Evolutionary conservation across 2,329 filamentous ascomycete genomes (phyloP), one percentile per base, ranked within the genome.

Genomic region (Fusarium citri): DNA sequence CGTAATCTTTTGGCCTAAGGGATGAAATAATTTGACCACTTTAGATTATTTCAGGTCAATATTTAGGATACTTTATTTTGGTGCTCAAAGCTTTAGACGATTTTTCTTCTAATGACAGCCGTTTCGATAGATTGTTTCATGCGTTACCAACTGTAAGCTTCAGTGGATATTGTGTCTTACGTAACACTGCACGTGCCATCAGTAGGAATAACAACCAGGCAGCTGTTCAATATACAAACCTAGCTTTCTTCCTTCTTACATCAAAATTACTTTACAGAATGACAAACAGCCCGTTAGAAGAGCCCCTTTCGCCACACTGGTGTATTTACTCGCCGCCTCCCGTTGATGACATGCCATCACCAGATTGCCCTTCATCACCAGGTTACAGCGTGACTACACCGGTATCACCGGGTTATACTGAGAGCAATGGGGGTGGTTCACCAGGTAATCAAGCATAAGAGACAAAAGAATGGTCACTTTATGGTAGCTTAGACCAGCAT

Each of bases 41-140:
- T 5, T n/a, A 1, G 9, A 6, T n/a, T 5, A 11, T n/a, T 10
- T n/a, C 11, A n/a, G 9, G n/a, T 2, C 0, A 37, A 37, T 2
- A 37, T 0, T n/a, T 37, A 11, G 34, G 18, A n/a, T 37, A 11
- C 2, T 6, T 37, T 37, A n/a, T 37, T n/a, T 2, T 11, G 18
- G 5, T 3, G 1, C 18, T 18, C 18, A 11, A 37, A 37, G 10
- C 18, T n/a, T 37, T n/a, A n/a, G 34, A 7, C 15, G 15, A 31
- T n/a, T n/a, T n/a, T n/a, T n/a, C n/a, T n/a, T n/a, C n/a, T 15
- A 30, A 15, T 4, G 14, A 30, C 14, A 14, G 25, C 28, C 14
- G 26, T 30, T 30, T n/a, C n/a, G n/a, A n/a, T n/a, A n/a, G n/a
- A n/a, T n/a, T n/a, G n/a, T n/a, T n/a, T n/a, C n/a, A n/a, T n/a